Base-by-base conservation (phyloP, 164 flowering plant species). In the Vitis amurensis region DNA sequence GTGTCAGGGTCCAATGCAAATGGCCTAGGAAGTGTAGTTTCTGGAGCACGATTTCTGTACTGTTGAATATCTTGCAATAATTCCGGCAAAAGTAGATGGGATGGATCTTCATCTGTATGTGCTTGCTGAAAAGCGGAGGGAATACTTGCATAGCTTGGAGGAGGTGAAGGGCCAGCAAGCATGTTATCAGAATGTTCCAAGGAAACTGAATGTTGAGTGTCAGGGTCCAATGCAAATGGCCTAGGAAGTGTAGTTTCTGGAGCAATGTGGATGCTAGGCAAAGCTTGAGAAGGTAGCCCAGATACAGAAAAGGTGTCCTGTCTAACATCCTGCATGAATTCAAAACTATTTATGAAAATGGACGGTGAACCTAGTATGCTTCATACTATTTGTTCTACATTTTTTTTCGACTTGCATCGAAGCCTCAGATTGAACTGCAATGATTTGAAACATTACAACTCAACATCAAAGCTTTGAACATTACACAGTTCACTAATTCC, bases 51-150 rank as follows among this genome's bases (percentile, higher is more conserved):
- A 23, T 23, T 23, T 23, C 27, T 23, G 27, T 23, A 23, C 1
- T 23, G 27, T 23, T 1, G 1, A 23, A 23, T 23, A 23, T 23
- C 27, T 23, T 23, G 27, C 27, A 23, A 1, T 23, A 23, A 23
- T 23, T 23, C 67, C 1, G 62, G 55, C 16, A 50, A 53, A 30
- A 75, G 64, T 15, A 67, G 68, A 75, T 82, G 88, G 55, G 78
- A 83, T 2, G 77, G 59, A 62, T 73, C 82, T 70, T 76, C 80
- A 53, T 84, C 87, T 19, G 84, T 78, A 76, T 81, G 78, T 70
- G 87, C 72, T 73, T 87, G 88, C 71, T 76, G 88, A 68, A 77
- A 83, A 70, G 85, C 84, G 67, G 88, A 77, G 3, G 86, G 89
- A 69, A 82, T 27, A 72, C 85, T 79, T 30, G 81, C 6, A 70